Evolutionary conservation across 73 alveolate species (phyloP).

Genomic region (Paraurostyla sp.): DNA sequence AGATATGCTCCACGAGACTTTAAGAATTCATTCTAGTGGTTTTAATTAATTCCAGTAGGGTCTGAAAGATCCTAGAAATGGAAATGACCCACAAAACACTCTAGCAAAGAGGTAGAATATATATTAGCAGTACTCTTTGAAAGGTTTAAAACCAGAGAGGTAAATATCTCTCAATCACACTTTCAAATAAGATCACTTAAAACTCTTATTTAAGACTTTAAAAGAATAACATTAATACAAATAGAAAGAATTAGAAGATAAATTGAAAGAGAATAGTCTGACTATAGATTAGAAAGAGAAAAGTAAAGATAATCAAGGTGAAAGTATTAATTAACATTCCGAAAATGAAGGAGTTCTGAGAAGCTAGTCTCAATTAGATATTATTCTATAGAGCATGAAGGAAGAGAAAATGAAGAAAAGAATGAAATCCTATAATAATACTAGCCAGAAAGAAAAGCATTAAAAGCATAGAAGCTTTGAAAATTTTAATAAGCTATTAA

Average conservation of each 20-base stretch:
- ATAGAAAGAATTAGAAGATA: background rate
- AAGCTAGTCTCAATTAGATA: background rate
- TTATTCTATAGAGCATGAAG: background rate
- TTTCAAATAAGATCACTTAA: background rate
- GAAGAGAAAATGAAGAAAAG: background rate
- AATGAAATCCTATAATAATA: slow-evolving; percentile 7
- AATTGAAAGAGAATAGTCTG: background rate
- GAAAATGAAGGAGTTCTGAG: background rate
- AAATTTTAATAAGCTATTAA: too few species aligned
- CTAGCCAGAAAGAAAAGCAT: too few species aligned
- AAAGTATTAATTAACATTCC: too few species aligned
- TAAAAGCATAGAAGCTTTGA: too few species aligned
- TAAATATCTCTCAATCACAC: background rate
- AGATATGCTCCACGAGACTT: slow-evolving; percentile 31
- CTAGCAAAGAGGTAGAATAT: background rate
- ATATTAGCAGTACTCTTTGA: background rate
- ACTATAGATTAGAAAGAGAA: too few species aligned
- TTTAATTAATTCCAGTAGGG: background rate
- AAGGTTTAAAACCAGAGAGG: background rate
- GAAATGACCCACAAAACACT: background rate
- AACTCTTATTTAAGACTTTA: background rate
- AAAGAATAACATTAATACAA: background rate
- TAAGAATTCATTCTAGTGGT: slow-evolving; percentile 1
- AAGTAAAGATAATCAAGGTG: too few species aligned
- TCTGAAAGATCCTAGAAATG: background rate